Evolutionary conservation across 306 rosid species (phyloP), one percentile per base, ranked within the genome.

Genomic region (Cicer pinnatifidum): DNA sequence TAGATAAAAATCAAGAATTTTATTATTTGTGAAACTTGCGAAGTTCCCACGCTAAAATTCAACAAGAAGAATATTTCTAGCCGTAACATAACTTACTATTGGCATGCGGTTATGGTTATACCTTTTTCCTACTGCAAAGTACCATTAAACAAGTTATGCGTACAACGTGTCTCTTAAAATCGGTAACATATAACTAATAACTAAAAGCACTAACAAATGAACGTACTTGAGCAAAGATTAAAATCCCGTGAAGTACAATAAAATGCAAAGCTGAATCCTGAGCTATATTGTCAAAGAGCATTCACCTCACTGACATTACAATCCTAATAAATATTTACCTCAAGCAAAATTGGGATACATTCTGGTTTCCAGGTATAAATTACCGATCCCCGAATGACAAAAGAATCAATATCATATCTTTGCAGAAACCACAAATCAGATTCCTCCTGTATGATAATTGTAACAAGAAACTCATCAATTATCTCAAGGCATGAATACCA

Each of bases 281-380:
- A 73, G 82, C 78, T 71, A 38, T 71, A 38, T 62, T 56, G 72
- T 15, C 28, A 50, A 46, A 9, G 56, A 65, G 52, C 81, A 47
- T 44, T 56, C 66, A 33, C 80, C 85, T 81, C 71, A 65, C 51
- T 57, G 39, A 70, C 43, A 69, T 58, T 75, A 83, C 89, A 73
- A 84, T 75, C 75, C 81, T 80, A 80, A 71, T 62, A 28, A 28
- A 75, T 57, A 47, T 76, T 61, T 13, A 58, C 58, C 78, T 67
- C 76, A 11, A 74, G 41, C 97, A 91, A 91, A 91, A 91, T 74
- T 88, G 91, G 75, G 76, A 77, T 73, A 35, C 63, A 61, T 73
- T 77, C 67, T 66, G 56, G 37, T 64, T 72, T 46, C 77, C 71
- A 50, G 69, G 83, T 77, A 76, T 8, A 66, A 80, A 52, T 41